A percentile compares a stretch with the other conserved stretches of the same genome.
phyloP scores from a whole-genome alignment of 495 filamentous ascomycete genomes.

The Tetracladium setigerum region DNA sequence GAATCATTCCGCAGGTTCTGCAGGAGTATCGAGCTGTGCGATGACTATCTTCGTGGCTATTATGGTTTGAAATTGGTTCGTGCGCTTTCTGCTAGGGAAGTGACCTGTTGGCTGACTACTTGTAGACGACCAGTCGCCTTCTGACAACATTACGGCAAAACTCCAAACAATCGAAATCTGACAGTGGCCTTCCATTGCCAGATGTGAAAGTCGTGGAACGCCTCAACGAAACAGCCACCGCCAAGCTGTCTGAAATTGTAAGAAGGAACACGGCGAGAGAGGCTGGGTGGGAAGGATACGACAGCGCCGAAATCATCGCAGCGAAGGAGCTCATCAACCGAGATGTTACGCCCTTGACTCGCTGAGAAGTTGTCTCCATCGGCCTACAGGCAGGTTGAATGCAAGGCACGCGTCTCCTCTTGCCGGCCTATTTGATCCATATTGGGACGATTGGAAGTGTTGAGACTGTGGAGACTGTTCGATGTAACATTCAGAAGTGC shows the following conservation, averaged over 20 bases:
- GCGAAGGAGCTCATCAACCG: conserved; percentile 64
- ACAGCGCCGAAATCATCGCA: conserved; percentile 66
- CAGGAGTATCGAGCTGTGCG: conserved; percentile 86
- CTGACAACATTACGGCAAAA: conserved; percentile 5
- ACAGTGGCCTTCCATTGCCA: conserved; percentile 35
- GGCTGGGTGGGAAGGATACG: conserved; percentile 64
- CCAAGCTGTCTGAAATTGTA: conserved; percentile 70
- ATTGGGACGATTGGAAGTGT: no score
- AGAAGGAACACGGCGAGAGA: conserved; percentile 49
- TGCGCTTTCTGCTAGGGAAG: background rate
- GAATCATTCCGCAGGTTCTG: conserved; percentile 78
- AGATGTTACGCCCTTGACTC: conserved; percentile 14
- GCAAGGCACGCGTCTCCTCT: conserved; percentile 1
- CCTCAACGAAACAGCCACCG: conserved; percentile 65
- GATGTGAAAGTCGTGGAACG: conserved; percentile 48
- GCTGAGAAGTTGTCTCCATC: conserved; percentile 1
- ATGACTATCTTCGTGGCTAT: conserved; percentile 84
- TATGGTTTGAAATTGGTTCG: conserved; percentile 79
- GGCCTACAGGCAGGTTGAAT: background rate
- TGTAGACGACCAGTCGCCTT: conserved; percentile 19
- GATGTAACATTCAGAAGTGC: no score
- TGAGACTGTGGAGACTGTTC: no score
- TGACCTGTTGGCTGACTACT: conserved; percentile 11
- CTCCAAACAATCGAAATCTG: conserved; percentile 17
- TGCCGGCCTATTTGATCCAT: no score